Evolutionary conservation across 176 grass and related monocot species (phyloP).

Genomic region (Carex parvula): DNA sequence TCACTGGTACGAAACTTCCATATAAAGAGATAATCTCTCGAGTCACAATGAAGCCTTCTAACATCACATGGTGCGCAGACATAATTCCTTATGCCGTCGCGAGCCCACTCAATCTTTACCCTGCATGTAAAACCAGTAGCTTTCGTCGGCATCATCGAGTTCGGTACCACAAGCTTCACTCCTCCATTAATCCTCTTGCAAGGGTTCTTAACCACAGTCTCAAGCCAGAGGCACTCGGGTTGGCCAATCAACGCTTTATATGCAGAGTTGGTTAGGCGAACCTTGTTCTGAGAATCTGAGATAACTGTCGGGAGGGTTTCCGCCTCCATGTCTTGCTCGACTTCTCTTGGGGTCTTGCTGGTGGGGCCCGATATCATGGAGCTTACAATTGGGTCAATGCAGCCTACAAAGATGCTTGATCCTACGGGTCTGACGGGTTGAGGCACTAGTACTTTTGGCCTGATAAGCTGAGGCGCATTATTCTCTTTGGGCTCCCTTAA

Average conservation of each 20-base stretch:
- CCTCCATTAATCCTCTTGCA: constrained; percentile 68
- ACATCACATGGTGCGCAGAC: constrained; percentile 58
- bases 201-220: constrained; percentile 34
- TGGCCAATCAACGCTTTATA: constrained; percentile 87
- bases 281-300: constrained; percentile 60
- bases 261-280: constrained; percentile 79
- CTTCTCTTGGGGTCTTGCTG: constrained; percentile 42
- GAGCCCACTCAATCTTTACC: constrained; percentile 76
- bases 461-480: constrained; percentile 49
- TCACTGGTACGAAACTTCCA: constrained; percentile 70
- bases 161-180: constrained; percentile 51
- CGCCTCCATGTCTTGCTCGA: constrained; percentile 67
- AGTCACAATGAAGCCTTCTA: constrained; percentile 55
- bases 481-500: constrained; percentile 68
- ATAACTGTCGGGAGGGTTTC: constrained; percentile 65
- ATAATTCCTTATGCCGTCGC: constrained; percentile 45
- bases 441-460: constrained; percentile 58
- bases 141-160: constrained; percentile 30
- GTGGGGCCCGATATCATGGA: neutral
- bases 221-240: constrained; percentile 84
- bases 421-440: constrained; percentile 64
- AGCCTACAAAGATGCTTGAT: constrained; percentile 57
- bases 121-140: constrained; percentile 51
- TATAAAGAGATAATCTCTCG: constrained; percentile 62
- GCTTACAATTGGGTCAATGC: constrained; percentile 25